Conservation (phyloP, 2,329 filamentous ascomycete species). For the Aspergillus fischeri region DNA sequence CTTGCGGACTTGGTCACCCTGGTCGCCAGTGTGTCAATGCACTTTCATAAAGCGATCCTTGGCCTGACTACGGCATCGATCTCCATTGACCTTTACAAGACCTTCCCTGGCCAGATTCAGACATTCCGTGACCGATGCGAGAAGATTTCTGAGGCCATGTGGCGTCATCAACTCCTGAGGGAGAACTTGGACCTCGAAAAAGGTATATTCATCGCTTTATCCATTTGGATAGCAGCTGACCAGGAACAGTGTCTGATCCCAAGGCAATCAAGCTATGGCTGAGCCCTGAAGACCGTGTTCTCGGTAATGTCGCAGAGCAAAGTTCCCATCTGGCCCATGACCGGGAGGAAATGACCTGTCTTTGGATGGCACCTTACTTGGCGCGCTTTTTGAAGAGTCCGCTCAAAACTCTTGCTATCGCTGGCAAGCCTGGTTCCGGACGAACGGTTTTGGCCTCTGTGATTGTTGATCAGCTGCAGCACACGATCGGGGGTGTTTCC, state of each 20-base stretch:
- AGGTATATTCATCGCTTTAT: conserved; percentile 15
- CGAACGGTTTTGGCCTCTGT: conserved; percentile 39
- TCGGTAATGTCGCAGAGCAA: conserved; percentile 43
- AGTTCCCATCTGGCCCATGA: conserved; percentile 39
- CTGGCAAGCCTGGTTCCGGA: conserved; percentile 36
- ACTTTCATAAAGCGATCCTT: conserved; percentile 33
- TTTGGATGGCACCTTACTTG: conserved; percentile 51
- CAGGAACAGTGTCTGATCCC: conserved; percentile 24
- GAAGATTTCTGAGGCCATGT: conserved; percentile 37
- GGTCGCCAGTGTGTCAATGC: conserved; percentile 29
- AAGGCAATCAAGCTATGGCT: conserved; percentile 37
- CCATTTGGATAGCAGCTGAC: neutral
- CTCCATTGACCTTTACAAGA: conserved; percentile 35
- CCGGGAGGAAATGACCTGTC: conserved; percentile 50
- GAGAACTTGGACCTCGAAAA: conserved; percentile 29
- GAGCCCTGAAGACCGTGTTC: conserved; percentile 44
- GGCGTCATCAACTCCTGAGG: conserved; percentile 35
- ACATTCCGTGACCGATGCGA: conserved; percentile 34
- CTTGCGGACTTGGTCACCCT: conserved; percentile 35
- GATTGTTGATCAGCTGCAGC: conserved; percentile 38
- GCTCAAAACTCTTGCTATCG: conserved; percentile 44
- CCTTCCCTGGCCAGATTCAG: conserved; percentile 35
- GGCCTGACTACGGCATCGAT: conserved; percentile 21
- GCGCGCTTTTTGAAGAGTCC: conserved; percentile 47
- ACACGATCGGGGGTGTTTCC: conserved; percentile 31